Evolutionary conservation across 352 stramenopile genomes (phyloP), one percentile per base, ranked within the genome.

Genomic region (Phytophthora tubulina): DNA sequence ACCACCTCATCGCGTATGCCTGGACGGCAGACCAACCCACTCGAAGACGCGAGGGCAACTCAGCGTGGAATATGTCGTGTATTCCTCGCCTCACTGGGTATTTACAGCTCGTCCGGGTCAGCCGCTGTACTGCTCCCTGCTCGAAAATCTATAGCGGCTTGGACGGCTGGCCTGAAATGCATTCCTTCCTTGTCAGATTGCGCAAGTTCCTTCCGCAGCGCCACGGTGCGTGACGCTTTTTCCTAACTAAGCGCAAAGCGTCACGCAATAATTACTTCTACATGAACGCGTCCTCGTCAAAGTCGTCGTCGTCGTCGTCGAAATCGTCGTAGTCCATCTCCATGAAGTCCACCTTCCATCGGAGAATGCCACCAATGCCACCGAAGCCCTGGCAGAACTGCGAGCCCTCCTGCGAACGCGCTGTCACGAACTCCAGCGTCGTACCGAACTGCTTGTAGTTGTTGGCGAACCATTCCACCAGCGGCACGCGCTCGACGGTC

Each of bases 321-420:
- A 89, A 89, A 56, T 97, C 91, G 79, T 98, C 90, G 78, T 98
- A 97, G 59, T 98, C 97, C 79, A 99, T 87, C 79, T 99, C 95
- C 66, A 98, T 92, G 84, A 99, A 99, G 88, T 99, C 97, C 15
- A 99, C 97, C 81, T 99, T 98, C 97, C 98, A 99, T 71, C 98
- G 91, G 17, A 99, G 79, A 63, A 99, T 99, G 42, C 98, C 98
- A 49, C 98, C 98, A 57, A 99, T 99, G 42, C 98, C 98, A 70
- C 98, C 98, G 83, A 99, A 99, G 56, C 98, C 98, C 76, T 99
- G 98, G 76, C 98, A 99, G 78, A 99, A 99, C 83, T 99, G 98
- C 65, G 96, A 99, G 51, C 98, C 98, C 82, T 99, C 98, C 69
- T 99, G 96, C 58, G 88, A 97, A 73, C 97, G 93, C 79, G 99